Evolutionary conservation across 208 protist species (phyloP).

Genomic region (Trypanosoma mega): DNA sequence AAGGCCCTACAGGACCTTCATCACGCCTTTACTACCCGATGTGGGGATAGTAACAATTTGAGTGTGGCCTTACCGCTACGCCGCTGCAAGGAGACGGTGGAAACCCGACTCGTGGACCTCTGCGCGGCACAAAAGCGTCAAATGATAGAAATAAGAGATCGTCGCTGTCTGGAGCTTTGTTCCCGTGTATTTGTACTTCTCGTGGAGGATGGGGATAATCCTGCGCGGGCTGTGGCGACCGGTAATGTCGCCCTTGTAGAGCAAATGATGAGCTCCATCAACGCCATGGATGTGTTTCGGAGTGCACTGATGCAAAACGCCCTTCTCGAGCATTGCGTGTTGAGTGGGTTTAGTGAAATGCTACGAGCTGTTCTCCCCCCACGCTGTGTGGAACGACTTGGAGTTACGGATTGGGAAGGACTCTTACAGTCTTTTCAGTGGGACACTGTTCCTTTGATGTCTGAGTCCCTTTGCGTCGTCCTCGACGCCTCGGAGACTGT

Average conservation of each 20-base stretch:
- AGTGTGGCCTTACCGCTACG: not conserved
- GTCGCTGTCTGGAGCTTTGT: constrained; percentile 3
- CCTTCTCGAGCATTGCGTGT: constrained; percentile 11
- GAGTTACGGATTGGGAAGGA: constrained; percentile 3
- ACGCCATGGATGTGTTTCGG: constrained; percentile 3
- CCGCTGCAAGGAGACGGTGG: not conserved
- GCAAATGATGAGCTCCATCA: not conserved
- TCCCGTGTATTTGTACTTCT: not conserved
- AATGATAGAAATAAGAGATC: not conserved
- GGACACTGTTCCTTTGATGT: not conserved
- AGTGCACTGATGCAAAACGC: constrained; percentile 3
- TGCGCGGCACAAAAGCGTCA: not conserved
- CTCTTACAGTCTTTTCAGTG: not conserved
- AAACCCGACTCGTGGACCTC: not conserved
- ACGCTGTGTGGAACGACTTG: constrained; percentile 3
- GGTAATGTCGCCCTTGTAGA: constrained; percentile 10
- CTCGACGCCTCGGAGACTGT: not conserved
- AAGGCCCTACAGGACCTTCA: constrained; percentile 6
- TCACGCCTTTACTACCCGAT: not conserved
- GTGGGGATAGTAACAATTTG: not conserved
- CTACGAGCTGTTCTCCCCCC: constrained; percentile 2
- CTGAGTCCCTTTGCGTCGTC: constrained; percentile 1
- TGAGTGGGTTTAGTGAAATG: constrained; percentile 1
- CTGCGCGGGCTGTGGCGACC: not conserved
- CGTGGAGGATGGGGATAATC: constrained; percentile 3